Base-by-base conservation (phyloP, 169 alveolate species). In the Plasmodium reichenowi region DNA sequence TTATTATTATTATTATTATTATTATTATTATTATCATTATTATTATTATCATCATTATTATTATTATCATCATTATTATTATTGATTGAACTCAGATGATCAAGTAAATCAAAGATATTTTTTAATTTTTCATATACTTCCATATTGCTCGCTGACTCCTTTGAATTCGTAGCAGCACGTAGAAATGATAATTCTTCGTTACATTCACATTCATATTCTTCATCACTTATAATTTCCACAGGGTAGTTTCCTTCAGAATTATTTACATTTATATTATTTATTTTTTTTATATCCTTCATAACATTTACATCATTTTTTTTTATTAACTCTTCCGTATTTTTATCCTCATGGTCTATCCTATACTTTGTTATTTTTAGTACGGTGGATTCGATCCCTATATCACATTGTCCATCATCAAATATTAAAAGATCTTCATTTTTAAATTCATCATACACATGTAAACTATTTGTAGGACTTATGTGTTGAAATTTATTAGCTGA, bases 401-500 rank as follows among this genome's bases (percentile, higher is more conserved):
- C 73, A 73, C 98, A 97, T 48, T 92, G 91, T 1, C 98, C 99
- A 50, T 98, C 99, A 83, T 98, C 98, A 43, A 98, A 83, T 29
- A 98, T 97, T 56, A 91, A 92, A 48, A 98, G 95, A 20, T 95
- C 94, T 66, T 96, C 99, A 24, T 91, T 75, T 73, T 68, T 78
- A 76, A 98, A 98, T 91, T 98, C 99, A 64, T 96, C 90, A 24
- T 93, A 89, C 12, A 98, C 99, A 88, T 98, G 99, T 47, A 94
- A 91, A 10, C 98, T 97, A 45, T 93, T 93, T 0, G 99, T 97
- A 7, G 99, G 99, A 75, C 98, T 95, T n/a, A 98, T 98, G 93
- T 98, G 99, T 22, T 98, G 97, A 67, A 98, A 98, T 89, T 96
- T 93, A 92, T 98, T 98, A 0, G 99, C 99, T 15, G 98, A 94